Conservation (phyloP, 1,284 basidiomycete species). For the Meira miltonrushii region DNA sequence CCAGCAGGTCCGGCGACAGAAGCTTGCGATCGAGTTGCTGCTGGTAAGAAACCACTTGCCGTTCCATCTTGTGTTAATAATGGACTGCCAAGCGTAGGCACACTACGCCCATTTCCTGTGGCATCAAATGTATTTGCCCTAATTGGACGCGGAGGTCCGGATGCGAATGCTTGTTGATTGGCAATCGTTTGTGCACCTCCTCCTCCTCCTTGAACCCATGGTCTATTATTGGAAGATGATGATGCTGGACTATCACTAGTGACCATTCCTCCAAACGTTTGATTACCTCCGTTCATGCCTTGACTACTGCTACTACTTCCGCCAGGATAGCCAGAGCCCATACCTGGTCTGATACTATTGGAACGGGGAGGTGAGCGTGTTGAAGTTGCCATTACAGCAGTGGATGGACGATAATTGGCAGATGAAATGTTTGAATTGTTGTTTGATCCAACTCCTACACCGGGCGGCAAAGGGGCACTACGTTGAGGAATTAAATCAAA, state of each 20-base stretch:
- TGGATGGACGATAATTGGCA: neutral
- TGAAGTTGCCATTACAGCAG: neutral
- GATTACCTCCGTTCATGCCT: neutral
- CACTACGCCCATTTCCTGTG: neutral
- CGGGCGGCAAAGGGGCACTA: slow-evolving; percentile 28
- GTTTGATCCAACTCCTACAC: slow-evolving; percentile 10
- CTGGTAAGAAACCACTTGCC: slow-evolving; percentile 21
- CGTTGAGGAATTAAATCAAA: slow-evolving; percentile 36
- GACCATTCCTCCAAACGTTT: neutral
- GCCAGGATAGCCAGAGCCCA: neutral
- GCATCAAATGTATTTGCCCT: slow-evolving; percentile 27
- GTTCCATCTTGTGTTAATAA: slow-evolving; percentile 6
- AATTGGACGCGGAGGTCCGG: slow-evolving; percentile 22
- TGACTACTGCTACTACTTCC: neutral
- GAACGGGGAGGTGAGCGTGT: neutral
- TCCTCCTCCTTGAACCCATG: neutral
- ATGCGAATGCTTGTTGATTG: neutral
- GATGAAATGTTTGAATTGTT: neutral
- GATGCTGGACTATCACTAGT: neutral
- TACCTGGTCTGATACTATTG: neutral
- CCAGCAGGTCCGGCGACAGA: slow-evolving; percentile 9
- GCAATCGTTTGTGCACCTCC: neutral
- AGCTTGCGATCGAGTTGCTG: slow-evolving; percentile 12
- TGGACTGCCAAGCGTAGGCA: neutral
- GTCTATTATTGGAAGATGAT: neutral